Evolutionary conservation across 2,329 filamentous ascomycete species (phyloP), one percentile per base, ranked within the genome.

Genomic region (Aureobasidium sp.): DNA sequence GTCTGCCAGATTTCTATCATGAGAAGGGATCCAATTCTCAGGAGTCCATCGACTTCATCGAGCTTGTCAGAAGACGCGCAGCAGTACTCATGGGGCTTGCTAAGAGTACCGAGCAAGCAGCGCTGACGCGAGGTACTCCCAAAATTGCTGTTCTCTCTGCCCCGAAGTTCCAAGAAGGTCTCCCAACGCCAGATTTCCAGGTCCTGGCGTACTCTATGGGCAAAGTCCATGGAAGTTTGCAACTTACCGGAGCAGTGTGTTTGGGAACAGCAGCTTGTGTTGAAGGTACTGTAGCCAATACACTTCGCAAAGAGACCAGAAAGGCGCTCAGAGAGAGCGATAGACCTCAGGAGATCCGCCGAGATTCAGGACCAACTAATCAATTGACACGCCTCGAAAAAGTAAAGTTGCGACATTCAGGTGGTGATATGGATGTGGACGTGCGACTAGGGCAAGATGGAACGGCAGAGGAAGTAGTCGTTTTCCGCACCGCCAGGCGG

Each of bases 211-310:
- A 64, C 40, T 63, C 61, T 30, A 67, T 67, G 65, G 63, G 64
- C 7, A 64, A 63, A 32, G 60, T 63, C 25, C 65, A 66, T 38
- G 64, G 64, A 22, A 64, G 62, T 39, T 50, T 67, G 41, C 65
- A 67, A 44, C 58, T 66, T n/a, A 66, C 64, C 7, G 65, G 65
- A 3, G 65, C 65, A 7, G 65, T 65, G 8, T 66, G 63, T 45
- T 45, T 66, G 12, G 63, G 57, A 5, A 59, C 63, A 12, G 64
- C 64, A 7, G 61, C 60, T 10, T 66, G 63, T 40, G 62, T 62
- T 12, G 55, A 62, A 22, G 64, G 62, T 19, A 66, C 63, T 2
- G 54, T 66, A 1, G 63, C 63, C 10, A 58, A 64, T 45, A 17
- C 41, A 3, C 54, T 60, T 38, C 45, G 45, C 6, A 19, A 19